Percentiles rank a stretch among this genome's conserved stretches.
Evolutionary conservation across 805 yeast species (phyloP).

Genomic region (Ogataea dorogensis): DNA sequence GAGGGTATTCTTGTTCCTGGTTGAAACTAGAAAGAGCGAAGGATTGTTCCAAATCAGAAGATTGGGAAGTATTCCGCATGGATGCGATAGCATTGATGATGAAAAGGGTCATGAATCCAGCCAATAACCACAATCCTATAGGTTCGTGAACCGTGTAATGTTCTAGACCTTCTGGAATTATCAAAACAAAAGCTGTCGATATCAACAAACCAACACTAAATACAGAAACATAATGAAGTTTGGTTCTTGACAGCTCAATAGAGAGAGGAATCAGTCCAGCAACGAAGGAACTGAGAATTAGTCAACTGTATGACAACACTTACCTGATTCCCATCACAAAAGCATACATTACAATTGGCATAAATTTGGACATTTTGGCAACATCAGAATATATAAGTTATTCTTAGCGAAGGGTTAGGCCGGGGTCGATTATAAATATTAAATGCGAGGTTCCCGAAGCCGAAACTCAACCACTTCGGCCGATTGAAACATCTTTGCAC

Average conservation of each 20-base stretch:
- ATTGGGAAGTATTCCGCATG: conserved; percentile 5
- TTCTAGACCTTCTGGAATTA: conserved; percentile 66
- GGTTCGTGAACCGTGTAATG: conserved; percentile 26
- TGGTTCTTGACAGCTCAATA: conserved; percentile 23
- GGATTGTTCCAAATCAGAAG: conserved; percentile 5
- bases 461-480: too few relatives aligned
- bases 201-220: conserved; percentile 60
- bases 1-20: not conserved
- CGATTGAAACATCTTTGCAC: not conserved
- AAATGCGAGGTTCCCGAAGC: too few relatives aligned
- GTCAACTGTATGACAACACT: conserved; percentile 1
- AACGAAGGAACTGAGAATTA: conserved; percentile 24
- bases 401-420: too few relatives aligned
- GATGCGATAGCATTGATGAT: conserved; percentile 39
- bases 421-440: too few relatives aligned
- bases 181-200: conserved; percentile 56
- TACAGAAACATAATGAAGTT: conserved; percentile 42
- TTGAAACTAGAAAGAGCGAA: conserved; percentile 2
- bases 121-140: conserved; percentile 48
- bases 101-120: conserved; percentile 56
- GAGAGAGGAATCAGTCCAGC: conserved; percentile 32
- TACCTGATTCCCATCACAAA: conserved; percentile 25
- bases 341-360: conserved; percentile 20
- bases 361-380: conserved; percentile 18
- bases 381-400: too few relatives aligned